Percentiles rank a stretch among this genome's conserved stretches.
phyloP scores from a whole-genome alignment of 1,284 basidiomycete genomes.

The Rhodofomes roseus region DNA sequence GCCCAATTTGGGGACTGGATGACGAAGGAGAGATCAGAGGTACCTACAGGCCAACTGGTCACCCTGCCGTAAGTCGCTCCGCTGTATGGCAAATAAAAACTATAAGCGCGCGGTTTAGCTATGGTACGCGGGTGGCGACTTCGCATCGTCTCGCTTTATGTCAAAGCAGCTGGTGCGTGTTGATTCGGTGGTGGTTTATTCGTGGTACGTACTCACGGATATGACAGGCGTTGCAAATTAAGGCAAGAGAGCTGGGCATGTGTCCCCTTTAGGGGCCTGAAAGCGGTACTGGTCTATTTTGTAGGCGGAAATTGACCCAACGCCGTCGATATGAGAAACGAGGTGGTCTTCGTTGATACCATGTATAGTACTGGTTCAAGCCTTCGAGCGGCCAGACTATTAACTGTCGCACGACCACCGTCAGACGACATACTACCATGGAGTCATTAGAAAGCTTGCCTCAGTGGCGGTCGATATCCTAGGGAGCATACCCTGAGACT shows the following conservation, averaged over 20 bases:
- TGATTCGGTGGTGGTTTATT: not conserved
- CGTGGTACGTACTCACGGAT: not conserved
- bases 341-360: not conserved
- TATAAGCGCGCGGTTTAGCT: conserved; percentile 22
- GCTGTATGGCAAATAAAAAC: not conserved
- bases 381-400: no score
- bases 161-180: conserved; percentile 31
- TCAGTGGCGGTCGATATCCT: no score
- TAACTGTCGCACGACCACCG: no score
- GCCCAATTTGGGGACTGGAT: conserved; percentile 52
- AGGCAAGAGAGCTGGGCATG: conserved; percentile 30
- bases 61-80: conserved; percentile 24
- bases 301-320: not conserved
- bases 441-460: no score
- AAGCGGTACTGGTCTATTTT: not conserved
- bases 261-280: not conserved
- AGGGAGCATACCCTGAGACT: no score
- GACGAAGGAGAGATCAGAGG: conserved; percentile 55
- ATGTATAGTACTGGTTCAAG: no score
- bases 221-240: conserved; percentile 28
- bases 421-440: no score
- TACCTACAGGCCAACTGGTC: conserved; percentile 27
- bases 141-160: conserved; percentile 26
- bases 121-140: conserved; percentile 35
- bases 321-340: not conserved